phyloP scores from a whole-genome alignment of 306 rosid genomes.

The Sindora glabra region DNA sequence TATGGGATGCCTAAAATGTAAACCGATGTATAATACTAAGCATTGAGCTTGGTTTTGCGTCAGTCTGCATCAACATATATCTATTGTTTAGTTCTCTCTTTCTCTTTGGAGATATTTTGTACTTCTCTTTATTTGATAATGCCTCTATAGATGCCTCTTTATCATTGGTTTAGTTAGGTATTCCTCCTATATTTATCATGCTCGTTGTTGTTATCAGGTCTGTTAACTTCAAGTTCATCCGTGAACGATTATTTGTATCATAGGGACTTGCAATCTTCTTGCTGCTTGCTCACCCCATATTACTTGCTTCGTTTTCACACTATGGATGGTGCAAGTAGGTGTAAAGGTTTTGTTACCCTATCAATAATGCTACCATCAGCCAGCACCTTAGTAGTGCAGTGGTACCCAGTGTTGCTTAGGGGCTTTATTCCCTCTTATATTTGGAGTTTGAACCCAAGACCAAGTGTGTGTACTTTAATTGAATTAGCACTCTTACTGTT shows the following conservation, averaged over 20 bases:
- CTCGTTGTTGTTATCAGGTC: constrained; percentile 58
- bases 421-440: too few species aligned
- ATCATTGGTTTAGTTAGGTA: neutral
- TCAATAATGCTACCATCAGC: too few species aligned
- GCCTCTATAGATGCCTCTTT: neutral
- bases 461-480: too few species aligned
- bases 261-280: constrained; percentile 67
- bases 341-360: constrained; percentile 3
- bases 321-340: constrained; percentile 98
- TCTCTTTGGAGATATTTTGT: too few species aligned
- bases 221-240: constrained; percentile 88
- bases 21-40: too few species aligned
- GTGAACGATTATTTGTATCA: constrained; percentile 75
- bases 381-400: too few species aligned
- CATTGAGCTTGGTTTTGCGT: too few species aligned
- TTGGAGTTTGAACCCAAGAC: too few species aligned
- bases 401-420: too few species aligned
- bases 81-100: too few species aligned
- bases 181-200: constrained; percentile 22
- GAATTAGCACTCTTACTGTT: too few species aligned
- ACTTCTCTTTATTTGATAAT: neutral
- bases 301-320: constrained; percentile 60
- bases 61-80: neutral
- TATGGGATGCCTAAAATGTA: neutral
- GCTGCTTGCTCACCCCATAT: constrained; percentile 64